phyloP scores from a whole-genome alignment of 2,329 filamentous ascomycete genomes.

The Tolypocladium amazonense region DNA sequence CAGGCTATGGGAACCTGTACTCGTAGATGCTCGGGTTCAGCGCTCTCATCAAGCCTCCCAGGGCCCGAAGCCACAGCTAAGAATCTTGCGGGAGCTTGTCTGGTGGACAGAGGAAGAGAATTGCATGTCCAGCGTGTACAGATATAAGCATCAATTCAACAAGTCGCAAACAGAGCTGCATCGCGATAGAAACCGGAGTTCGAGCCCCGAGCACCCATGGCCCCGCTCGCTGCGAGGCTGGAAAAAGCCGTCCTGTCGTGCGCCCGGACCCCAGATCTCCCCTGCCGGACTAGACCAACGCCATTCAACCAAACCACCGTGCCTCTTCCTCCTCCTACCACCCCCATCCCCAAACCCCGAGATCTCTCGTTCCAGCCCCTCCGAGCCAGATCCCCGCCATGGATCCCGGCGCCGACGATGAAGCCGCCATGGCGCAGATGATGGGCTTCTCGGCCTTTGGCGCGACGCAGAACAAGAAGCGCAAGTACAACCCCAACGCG shows the following conservation, averaged over 20 bases:
- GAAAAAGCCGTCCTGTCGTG: background rate
- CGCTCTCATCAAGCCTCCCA: conserved; percentile 68
- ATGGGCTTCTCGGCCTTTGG: conserved; percentile 72
- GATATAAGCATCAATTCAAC: too few species aligned
- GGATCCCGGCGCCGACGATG: conserved; percentile 15
- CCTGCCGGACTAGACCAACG: background rate
- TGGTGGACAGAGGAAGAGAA: conserved; percentile 41
- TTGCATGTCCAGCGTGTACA: background rate
- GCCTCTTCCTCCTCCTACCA: background rate
- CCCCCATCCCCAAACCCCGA: background rate
- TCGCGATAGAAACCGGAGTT: background rate
- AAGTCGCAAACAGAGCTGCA: background rate
- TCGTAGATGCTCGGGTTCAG: conserved; percentile 67
- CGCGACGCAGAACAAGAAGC: conserved; percentile 46
- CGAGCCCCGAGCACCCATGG: background rate
- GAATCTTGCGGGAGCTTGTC: conserved; percentile 61
- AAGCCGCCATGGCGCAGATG: conserved; percentile 47
- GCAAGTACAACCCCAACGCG: conserved; percentile 50
- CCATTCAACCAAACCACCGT: background rate
- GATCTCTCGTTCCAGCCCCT: background rate
- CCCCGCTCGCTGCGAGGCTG: background rate
- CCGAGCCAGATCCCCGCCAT: background rate
- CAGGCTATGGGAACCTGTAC: background rate
- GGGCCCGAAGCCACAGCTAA: conserved; percentile 50
- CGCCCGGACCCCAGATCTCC: background rate